Conservation (phyloP, 2,329 filamentous ascomycete genomes). For the Penicillium vulpinum region DNA sequence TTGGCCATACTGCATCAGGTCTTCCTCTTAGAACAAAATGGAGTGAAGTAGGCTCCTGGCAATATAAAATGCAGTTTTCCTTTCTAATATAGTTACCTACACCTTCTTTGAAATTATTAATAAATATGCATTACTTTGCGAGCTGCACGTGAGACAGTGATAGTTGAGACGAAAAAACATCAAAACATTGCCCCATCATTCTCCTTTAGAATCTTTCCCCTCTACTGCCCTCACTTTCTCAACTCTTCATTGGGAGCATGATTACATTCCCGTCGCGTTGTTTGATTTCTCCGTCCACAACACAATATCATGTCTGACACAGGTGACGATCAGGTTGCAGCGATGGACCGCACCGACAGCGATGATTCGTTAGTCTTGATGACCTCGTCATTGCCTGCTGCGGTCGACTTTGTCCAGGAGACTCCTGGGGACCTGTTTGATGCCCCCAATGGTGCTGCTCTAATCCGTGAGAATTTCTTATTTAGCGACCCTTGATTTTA, state of each 20-base stretch:
- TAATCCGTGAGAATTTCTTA: constrained; percentile 48
- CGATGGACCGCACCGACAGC: neutral
- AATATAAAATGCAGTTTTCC: too few relatives aligned
- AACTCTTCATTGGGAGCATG: neutral
- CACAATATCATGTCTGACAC: neutral
- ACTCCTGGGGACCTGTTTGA: constrained; percentile 54
- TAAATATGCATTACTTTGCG: neutral
- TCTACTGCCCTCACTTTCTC: neutral
- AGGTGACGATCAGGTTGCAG: neutral
- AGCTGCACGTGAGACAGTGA: neutral
- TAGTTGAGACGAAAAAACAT: neutral
- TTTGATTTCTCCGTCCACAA: neutral
- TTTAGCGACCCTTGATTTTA: neutral
- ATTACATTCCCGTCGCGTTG: neutral
- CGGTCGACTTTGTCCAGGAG: constrained; percentile 26
- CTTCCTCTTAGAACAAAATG: neutral
- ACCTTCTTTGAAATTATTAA: neutral
- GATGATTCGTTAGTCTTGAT: neutral
- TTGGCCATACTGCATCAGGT: neutral
- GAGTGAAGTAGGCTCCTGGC: neutral
- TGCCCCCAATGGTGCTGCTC: constrained; percentile 50
- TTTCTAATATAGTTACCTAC: too few relatives aligned
- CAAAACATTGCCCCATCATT: too few relatives aligned
- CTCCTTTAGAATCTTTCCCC: neutral
- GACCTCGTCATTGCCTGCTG: neutral